Conservation (phyloP, 1,139 yeast genomes). For the Debaryomycetaceae sp. region DNA sequence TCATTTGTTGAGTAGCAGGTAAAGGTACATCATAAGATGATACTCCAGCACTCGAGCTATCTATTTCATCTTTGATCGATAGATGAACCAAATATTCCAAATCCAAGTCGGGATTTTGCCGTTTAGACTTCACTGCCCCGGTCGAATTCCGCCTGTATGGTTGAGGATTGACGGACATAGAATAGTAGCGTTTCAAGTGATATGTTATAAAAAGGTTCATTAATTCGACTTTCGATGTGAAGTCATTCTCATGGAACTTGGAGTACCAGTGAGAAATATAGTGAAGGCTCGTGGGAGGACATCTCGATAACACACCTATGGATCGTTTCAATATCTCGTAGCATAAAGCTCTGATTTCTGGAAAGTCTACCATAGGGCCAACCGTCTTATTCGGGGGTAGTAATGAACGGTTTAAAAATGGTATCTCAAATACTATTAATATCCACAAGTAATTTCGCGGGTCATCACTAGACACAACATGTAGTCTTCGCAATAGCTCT, state of each 20-base stretch:
- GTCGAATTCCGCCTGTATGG: constrained; percentile 12
- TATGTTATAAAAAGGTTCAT: constrained; percentile 64
- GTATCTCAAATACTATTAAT: constrained; percentile 60
- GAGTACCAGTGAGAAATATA: constrained; percentile 61
- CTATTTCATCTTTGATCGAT: constrained; percentile 15
- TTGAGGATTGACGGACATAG: constrained; percentile 34
- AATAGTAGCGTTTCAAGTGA: constrained; percentile 46
- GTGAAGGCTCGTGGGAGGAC: constrained; percentile 37
- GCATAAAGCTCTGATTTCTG: constrained; percentile 52
- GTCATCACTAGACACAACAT: constrained; percentile 31
- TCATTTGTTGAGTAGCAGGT: constrained; percentile 2
- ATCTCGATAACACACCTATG: constrained; percentile 61
- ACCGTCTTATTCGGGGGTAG: constrained; percentile 21
- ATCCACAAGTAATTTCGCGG: constrained; percentile 51
- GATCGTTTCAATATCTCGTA: constrained; percentile 66
- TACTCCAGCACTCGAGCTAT: constrained; percentile 2
- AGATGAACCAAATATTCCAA: constrained; percentile 16
- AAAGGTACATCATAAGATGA: constrained; percentile 7
- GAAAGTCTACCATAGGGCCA: constrained; percentile 36
- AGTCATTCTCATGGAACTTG: constrained; percentile 34
- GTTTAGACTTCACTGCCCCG: not conserved
- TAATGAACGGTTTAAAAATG: constrained; percentile 50
- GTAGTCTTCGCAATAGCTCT: constrained; percentile 42
- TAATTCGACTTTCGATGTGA: constrained; percentile 49
- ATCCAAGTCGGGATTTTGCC: constrained; percentile 7